These are phyloP conservation scores for Paracoccidioides brasiliensis DNA, from an alignment of 2,329 filamentous ascomycete genomes.

Conservation along the genomic window DNA sequence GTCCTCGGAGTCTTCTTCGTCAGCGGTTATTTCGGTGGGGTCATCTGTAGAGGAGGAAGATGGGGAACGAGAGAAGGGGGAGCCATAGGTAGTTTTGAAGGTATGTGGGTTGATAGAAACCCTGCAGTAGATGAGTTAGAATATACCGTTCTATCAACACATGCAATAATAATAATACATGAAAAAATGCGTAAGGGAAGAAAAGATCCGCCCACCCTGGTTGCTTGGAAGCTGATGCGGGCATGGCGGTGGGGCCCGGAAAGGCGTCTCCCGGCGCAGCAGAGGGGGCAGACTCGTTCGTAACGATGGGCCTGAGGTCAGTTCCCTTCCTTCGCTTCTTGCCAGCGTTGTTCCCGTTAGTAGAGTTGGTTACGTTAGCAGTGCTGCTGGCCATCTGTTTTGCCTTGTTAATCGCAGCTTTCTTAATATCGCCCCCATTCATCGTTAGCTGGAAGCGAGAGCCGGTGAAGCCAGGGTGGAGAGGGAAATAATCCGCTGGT, in stretches of 20 bases:
- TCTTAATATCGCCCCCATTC: constrained; percentile 52
- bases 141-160: background rate
- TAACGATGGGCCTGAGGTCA: constrained; percentile 53
- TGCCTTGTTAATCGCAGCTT: constrained; percentile 52
- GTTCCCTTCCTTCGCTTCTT: constrained; percentile 55
- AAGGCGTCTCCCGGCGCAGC: background rate
- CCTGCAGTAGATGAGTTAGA: background rate
- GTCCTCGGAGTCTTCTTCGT: constrained; percentile 97
- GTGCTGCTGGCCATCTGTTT: constrained; percentile 46
- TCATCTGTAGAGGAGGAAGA: constrained; percentile 71
- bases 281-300: constrained; percentile 40
- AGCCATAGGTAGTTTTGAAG: constrained; percentile 12
- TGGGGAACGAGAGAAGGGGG: constrained; percentile 50
- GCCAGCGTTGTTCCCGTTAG: constrained; percentile 43
- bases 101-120: background rate
- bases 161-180: background rate
- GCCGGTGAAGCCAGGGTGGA: constrained; percentile 4
- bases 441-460: constrained; percentile 30
- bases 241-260: constrained; percentile 1
- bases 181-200: background rate
- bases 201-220: background rate
- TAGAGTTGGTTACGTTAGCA: constrained; percentile 21
- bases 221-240: background rate
- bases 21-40: constrained; percentile 77
- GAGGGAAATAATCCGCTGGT: background rate